Evolutionary conservation across 495 filamentous ascomycete genomes (phyloP).

Genomic region (Lasiosphaeriaceae sp.): DNA sequence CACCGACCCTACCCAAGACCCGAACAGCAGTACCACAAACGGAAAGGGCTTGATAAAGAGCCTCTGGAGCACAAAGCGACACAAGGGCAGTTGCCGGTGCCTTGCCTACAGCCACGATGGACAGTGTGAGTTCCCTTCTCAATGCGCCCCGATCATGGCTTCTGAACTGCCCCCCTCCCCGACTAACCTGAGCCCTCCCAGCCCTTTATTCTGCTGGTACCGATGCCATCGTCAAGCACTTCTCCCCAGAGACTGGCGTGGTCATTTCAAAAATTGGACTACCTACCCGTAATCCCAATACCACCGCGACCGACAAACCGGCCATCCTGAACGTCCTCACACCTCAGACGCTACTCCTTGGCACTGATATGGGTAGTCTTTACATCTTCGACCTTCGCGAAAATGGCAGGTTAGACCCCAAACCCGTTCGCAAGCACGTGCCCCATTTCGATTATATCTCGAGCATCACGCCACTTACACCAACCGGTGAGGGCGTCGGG

Average conservation of each 20-base stretch:
- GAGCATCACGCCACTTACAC: constrained; percentile 77
- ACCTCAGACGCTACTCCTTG: constrained; percentile 83
- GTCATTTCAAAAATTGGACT: constrained; percentile 75
- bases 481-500: constrained; percentile 70
- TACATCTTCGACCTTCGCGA: constrained; percentile 87
- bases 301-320: constrained; percentile 56
- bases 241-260: constrained; percentile 70
- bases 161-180: not conserved
- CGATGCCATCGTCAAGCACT: constrained; percentile 86
- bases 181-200: constrained; percentile 23
- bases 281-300: constrained; percentile 39
- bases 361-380: constrained; percentile 82
- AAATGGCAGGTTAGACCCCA: constrained; percentile 54
- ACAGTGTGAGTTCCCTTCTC: constrained; percentile 36
- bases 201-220: constrained; percentile 84
- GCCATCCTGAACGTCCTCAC: constrained; percentile 76
- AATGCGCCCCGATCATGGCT: not conserved
- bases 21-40: constrained; percentile 46
- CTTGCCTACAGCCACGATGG: constrained; percentile 77
- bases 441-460: constrained; percentile 93
- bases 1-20: constrained; percentile 33
- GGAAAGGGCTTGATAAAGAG: constrained; percentile 76
- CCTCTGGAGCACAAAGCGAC: constrained; percentile 79
- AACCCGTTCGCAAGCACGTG: constrained; percentile 71
- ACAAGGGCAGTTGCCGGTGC: constrained; percentile 86